Percentiles rank a stretch among this genome's conserved stretches.
Evolutionary conservation across 495 filamentous ascomycete genomes (phyloP).

Genomic region (Penicillium flavigenum): DNA sequence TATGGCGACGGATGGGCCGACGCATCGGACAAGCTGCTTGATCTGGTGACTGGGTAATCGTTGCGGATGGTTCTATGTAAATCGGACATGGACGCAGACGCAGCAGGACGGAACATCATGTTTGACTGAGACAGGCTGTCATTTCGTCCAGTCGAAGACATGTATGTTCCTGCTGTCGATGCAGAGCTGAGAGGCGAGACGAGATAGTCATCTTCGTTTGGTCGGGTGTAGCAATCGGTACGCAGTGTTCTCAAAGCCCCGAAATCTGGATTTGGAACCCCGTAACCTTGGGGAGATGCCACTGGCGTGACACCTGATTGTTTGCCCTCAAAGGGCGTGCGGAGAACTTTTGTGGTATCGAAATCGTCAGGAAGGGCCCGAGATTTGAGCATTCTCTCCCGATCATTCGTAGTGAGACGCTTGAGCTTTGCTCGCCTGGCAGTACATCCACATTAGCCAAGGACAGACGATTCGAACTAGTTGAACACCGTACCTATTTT

Average conservation of each 20-base stretch:
- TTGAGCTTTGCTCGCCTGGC: constrained; percentile 90
- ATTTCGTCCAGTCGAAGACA: constrained; percentile 35
- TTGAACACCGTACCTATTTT: constrained; percentile 73
- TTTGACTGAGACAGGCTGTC: constrained; percentile 31
- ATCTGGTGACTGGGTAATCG: constrained; percentile 39
- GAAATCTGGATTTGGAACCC: constrained; percentile 22
- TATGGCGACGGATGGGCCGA: constrained; percentile 31
- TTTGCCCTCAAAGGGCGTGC: constrained; percentile 61
- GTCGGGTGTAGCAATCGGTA: constrained; percentile 38
- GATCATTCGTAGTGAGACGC: constrained; percentile 87
- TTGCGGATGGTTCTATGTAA: constrained; percentile 37
- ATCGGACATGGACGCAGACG: constrained; percentile 32
- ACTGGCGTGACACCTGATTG: constrained; percentile 35
- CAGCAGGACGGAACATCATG: constrained; percentile 33
- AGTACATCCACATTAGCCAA: constrained; percentile 26
- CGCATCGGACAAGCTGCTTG: constrained; percentile 46
- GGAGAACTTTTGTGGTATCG: constrained; percentile 85
- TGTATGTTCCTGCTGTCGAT: constrained; percentile 44
- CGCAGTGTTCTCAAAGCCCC: constrained; percentile 33
- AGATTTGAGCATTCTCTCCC: constrained; percentile 92
- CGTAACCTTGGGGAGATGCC: constrained; percentile 30
- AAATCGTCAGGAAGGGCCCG: constrained; percentile 89
- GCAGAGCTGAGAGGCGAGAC: constrained; percentile 47
- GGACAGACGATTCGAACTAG: constrained; percentile 3
- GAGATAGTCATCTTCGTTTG: constrained; percentile 45